Conservation (phyloP, 2,329 filamentous ascomycete species). For the Neonectria neomacrospora region DNA sequence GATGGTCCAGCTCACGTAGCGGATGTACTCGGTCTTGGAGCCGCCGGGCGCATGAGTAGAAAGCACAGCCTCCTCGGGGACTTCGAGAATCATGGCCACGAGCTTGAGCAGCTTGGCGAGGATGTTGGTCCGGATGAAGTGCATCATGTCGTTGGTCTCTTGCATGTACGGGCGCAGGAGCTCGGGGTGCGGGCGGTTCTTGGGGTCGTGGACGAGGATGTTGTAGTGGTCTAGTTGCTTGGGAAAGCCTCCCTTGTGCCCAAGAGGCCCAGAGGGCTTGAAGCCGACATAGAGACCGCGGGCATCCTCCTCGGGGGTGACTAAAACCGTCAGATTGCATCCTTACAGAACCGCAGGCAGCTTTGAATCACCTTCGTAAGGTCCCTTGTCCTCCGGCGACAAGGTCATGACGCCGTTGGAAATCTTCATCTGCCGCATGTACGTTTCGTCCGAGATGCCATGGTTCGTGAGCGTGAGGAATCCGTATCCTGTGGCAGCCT, state of each 20-base stretch:
- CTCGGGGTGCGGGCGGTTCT: conserved; percentile 38
- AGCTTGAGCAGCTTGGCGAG: conserved; percentile 51
- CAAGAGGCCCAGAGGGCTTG: conserved; percentile 40
- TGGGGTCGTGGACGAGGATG: conserved; percentile 37
- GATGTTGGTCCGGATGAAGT: conserved; percentile 43
- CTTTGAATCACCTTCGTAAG: conserved; percentile 40
- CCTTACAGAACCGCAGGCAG: too few relatives aligned
- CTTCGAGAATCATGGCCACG: conserved; percentile 52
- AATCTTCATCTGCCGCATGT: conserved; percentile 42
- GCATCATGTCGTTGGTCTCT: conserved; percentile 44
- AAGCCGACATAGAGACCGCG: conserved; percentile 45
- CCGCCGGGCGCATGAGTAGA: conserved; percentile 50
- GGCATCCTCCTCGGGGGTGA: conserved; percentile 44
- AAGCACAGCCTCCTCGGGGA: conserved; percentile 51
- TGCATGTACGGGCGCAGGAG: conserved; percentile 37
- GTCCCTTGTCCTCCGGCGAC: conserved; percentile 41
- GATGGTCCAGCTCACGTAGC: conserved; percentile 43
- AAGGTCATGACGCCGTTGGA: conserved; percentile 45
- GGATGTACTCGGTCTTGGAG: conserved; percentile 52
- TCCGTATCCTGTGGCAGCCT: conserved; percentile 44
- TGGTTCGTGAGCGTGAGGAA: conserved; percentile 45
- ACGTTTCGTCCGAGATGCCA: conserved; percentile 44
- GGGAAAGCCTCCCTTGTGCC: conserved; percentile 32
- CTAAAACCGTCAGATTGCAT: conserved; percentile 16
- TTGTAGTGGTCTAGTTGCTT: conserved; percentile 33